A percentile compares a stretch with the other conserved stretches of the same genome.
phyloP scores from a whole-genome alignment of 306 rosid species.

The Glycine tomentella region DNA sequence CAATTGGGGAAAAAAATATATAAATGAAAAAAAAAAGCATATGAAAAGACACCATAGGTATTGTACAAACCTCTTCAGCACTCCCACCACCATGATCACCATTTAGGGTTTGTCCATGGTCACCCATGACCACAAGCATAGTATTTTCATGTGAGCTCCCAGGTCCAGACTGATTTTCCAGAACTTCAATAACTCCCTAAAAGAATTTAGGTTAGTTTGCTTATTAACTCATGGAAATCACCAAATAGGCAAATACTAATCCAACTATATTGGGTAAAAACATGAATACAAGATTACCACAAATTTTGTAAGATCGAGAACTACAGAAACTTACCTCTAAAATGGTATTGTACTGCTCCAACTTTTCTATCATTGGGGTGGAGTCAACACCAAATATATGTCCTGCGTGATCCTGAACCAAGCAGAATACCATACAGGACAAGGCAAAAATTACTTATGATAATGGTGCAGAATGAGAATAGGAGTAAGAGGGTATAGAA shows the following conservation, averaged over 20 bases:
- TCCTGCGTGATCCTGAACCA: constrained; percentile 91
- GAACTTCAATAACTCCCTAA: constrained; percentile 81
- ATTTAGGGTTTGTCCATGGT: constrained; percentile 96
- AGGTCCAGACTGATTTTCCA: constrained; percentile 78
- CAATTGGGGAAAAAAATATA: not conserved
- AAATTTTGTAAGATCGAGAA: constrained; percentile 11
- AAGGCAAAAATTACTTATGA: constrained; percentile 33
- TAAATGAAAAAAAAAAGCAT: constrained; percentile 15
- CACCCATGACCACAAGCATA: constrained; percentile 95
- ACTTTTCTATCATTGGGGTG: constrained; percentile 81
- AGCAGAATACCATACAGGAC: constrained; percentile 32
- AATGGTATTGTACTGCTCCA: constrained; percentile 85
- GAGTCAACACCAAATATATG: constrained; percentile 99
- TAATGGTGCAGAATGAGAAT: constrained; percentile 17
- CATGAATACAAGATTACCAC: not conserved
- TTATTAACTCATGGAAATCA: constrained; percentile 40
- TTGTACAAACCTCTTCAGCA: constrained; percentile 80
- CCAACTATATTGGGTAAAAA: constrained; percentile 29
- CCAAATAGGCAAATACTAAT: not conserved
- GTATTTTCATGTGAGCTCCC: constrained; percentile 93
- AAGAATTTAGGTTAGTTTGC: constrained; percentile 42
- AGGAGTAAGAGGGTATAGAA: constrained; percentile 36
- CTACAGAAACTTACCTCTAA: constrained; percentile 65
- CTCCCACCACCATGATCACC: constrained; percentile 99
- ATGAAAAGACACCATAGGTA: constrained; percentile 25